Evolutionary conservation across 306 rosid species (phyloP), one percentile per base, ranked within the genome.

Genomic region (Hylodesmum podocarpum): DNA sequence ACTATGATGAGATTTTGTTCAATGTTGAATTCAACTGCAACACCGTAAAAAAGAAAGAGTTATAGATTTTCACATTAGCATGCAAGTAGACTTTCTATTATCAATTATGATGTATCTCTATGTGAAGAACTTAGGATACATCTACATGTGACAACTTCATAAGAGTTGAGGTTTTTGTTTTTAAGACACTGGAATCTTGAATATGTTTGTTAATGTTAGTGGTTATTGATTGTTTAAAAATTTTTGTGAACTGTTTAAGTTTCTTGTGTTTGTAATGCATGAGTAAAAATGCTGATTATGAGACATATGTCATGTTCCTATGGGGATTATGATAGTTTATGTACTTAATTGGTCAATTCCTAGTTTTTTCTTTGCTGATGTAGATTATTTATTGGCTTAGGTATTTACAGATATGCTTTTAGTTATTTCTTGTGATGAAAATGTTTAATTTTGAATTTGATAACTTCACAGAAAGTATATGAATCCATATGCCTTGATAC

Each of bases 401-500:
- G 53, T 31, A 16, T 2, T 70, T 22, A 40, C 28, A 1, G 3
- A 27, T 62, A 18, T 1, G 51, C 34, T 39, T 70, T 44, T 24
- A 11, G 64, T 13, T 62, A 36, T 49, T 61, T 37, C 34, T 50
- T 80, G 49, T 70, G 36, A 19, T 24, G 33, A 13, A 70, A 36
- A 14, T 49, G 27, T 68, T 49, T 51, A 41, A n/a, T 58, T 72
- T 33, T 36, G 31, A 67, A 58, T 10, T 36, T 44, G 74, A 55
- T 76, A 16, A 19, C 19, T 39, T 29, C 14, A 2, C 27, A 54
- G 44, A 22, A 28, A 19, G 16, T 14, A 13, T 27, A 43, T 44
- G 69, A 70, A 40, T 62, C 65, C 40, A 46, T 44, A 28, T 24
- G 44, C 72, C 50, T 77, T 47, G 33, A 67, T 63, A 41, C 51